Conservation (phyloP, 1,284 basidiomycete genomes). For the Heliocybe sulcata region DNA sequence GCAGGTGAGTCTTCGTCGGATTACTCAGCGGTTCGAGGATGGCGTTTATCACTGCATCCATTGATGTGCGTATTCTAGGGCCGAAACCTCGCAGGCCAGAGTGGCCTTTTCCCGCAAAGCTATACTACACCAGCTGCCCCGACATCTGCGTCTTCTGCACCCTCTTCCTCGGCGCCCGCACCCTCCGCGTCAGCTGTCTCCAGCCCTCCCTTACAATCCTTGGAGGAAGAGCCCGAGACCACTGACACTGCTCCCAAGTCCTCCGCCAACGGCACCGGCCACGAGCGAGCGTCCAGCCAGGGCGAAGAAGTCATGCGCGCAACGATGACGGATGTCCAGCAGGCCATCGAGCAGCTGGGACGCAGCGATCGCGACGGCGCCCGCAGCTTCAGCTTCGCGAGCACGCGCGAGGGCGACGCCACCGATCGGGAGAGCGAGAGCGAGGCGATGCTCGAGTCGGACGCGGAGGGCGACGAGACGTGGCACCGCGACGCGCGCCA, state of each 20-base stretch:
- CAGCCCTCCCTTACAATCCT: conserved; percentile 26
- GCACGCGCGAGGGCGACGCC: conserved; percentile 44
- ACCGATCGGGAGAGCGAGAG: conserved; percentile 52
- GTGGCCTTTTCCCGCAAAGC: conserved; percentile 87
- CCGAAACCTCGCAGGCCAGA: conserved; percentile 73
- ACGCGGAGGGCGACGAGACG: conserved; percentile 36
- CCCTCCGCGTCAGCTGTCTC: conserved; percentile 7
- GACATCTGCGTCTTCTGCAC: conserved; percentile 13
- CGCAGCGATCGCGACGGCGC: conserved; percentile 46
- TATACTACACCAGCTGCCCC: conserved; percentile 73
- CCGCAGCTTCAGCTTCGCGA: conserved; percentile 69
- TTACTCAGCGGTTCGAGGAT: neutral
- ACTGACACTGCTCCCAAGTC: neutral
- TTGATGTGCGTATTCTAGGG: conserved; percentile 47
- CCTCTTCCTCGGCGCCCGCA: conserved; percentile 9
- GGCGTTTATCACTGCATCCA: conserved; percentile 1
- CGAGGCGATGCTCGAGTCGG: conserved; percentile 33
- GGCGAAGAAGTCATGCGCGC: conserved; percentile 68
- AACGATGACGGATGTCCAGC: conserved; percentile 83
- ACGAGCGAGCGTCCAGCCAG: conserved; percentile 14
- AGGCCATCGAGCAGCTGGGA: conserved; percentile 78
- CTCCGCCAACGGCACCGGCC: conserved; percentile 18
- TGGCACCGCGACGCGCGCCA: conserved; percentile 63
- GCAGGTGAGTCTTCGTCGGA: conserved; percentile 60
- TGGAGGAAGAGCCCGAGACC: conserved; percentile 36